Evolutionary conservation across 1,284 basidiomycete genomes (phyloP).

Genomic region (Cutaneotrichosporon sp.): DNA sequence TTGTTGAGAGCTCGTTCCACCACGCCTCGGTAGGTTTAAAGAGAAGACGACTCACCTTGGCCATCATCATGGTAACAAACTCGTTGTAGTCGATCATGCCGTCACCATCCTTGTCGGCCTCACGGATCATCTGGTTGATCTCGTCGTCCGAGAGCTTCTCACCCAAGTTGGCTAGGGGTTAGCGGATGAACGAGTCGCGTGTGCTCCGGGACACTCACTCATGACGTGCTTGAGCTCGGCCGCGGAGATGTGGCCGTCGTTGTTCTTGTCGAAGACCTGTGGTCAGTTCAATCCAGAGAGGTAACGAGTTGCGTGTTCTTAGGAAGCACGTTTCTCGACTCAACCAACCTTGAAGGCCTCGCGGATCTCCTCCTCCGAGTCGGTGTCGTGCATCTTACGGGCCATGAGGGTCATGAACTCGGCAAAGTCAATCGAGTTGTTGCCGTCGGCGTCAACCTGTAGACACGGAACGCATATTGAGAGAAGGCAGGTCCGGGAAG

Average conservation of each 20-base stretch:
- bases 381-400: slow-evolving; percentile 90
- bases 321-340: not conserved
- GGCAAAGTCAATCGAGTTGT: slow-evolving; percentile 91
- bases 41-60: slow-evolving; percentile 38
- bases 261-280: slow-evolving; percentile 61
- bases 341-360: slow-evolving; percentile 57
- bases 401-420: slow-evolving; percentile 96
- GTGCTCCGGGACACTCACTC: slow-evolving; percentile 58
- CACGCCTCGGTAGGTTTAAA: too few species aligned
- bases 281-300: not conserved
- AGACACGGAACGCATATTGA: not conserved
- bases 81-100: slow-evolving; percentile 52
- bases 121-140: slow-evolving; percentile 97
- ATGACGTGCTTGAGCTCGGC: slow-evolving; percentile 82
- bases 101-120: slow-evolving; percentile 83
- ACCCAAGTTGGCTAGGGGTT: slow-evolving; percentile 55
- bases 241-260: slow-evolving; percentile 59
- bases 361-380: slow-evolving; percentile 65
- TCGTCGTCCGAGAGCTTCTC: slow-evolving; percentile 90
- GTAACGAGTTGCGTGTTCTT: too few species aligned
- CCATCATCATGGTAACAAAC: slow-evolving; percentile 55
- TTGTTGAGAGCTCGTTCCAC: not conserved
- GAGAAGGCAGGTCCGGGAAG: too few species aligned
- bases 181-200: not conserved
- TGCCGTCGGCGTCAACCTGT: slow-evolving; percentile 58